These are phyloP conservation scores for Cercospora zeina DNA, from an alignment of 2,329 filamentous ascomycete genomes.

Conservation along the genomic window DNA sequence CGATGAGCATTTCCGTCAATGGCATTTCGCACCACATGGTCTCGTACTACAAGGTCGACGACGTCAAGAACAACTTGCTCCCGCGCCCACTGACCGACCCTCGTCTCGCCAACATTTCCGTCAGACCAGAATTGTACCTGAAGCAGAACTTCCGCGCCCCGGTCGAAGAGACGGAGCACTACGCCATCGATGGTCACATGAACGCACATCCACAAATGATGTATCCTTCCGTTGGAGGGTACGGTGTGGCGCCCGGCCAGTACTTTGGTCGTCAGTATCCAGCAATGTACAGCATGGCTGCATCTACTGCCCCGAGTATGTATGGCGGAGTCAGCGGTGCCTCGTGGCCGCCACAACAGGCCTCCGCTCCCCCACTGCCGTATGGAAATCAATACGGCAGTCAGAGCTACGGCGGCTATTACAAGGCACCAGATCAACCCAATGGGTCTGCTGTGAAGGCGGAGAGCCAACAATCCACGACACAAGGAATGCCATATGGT, in stretches of 20 bases:
- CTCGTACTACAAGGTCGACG: constrained; percentile 81
- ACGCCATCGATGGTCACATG: constrained; percentile 40
- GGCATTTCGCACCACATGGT: constrained; percentile 81
- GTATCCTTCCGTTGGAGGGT: constrained; percentile 37
- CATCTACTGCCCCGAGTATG: constrained; percentile 31
- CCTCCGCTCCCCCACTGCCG: constrained; percentile 28
- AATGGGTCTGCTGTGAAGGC: constrained; percentile 32
- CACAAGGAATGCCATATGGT: constrained; percentile 35
- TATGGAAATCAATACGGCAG: constrained; percentile 35
- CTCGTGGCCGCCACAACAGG: constrained; percentile 33
- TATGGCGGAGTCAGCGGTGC: constrained; percentile 36
- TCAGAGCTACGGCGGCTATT: constrained; percentile 34
- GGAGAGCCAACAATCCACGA: constrained; percentile 30
- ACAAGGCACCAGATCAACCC: constrained; percentile 32
- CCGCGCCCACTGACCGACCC: constrained; percentile 59
- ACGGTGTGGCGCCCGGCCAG: constrained; percentile 37
- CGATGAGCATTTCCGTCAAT: constrained; percentile 74
- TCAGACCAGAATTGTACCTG: constrained; percentile 42
- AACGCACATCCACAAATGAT: constrained; percentile 42
- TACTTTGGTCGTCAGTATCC: constrained; percentile 39
- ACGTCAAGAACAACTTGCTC: constrained; percentile 66
- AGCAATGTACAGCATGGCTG: constrained; percentile 36
- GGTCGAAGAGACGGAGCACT: constrained; percentile 43
- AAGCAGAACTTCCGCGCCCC: constrained; percentile 46
- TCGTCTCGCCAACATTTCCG: constrained; percentile 39